A percentile compares a stretch with the other conserved stretches of the same genome.
phyloP scores from a whole-genome alignment of 257 asterid species.

The Handroanthus guayacan region DNA sequence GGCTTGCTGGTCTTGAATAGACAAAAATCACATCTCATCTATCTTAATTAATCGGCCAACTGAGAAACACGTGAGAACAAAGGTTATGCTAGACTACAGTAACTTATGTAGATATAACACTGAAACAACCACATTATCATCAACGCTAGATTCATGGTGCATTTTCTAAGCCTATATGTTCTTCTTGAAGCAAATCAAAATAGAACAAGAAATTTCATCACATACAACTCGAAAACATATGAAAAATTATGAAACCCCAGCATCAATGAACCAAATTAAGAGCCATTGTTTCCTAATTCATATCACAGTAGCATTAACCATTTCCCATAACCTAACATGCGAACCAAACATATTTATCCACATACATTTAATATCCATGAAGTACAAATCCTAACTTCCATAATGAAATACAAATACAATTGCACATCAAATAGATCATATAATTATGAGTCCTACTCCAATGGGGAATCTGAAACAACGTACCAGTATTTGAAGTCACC shows the following conservation, averaged over 20 bases:
- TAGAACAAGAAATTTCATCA: slow-evolving; percentile 3
- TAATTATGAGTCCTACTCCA: slow-evolving; percentile 20
- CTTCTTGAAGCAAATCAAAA: slow-evolving; percentile 9
- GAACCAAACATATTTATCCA: slow-evolving; percentile 12
- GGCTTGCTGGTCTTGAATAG: too few relatives aligned
- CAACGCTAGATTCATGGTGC: slow-evolving; percentile 9
- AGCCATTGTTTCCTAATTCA: slow-evolving; percentile 17
- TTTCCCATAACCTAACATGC: slow-evolving; percentile 2
- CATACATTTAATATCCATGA: slow-evolving; percentile 3
- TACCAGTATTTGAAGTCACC: slow-evolving; percentile 95
- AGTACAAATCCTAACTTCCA: slow-evolving; percentile 12
- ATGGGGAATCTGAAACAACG: slow-evolving; percentile 27
- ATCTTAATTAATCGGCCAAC: too few relatives aligned
- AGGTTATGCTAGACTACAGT: too few relatives aligned
- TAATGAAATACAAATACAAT: background rate
- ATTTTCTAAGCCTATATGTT: background rate
- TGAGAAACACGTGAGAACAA: too few relatives aligned
- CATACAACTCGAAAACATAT: background rate
- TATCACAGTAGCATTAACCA: slow-evolving; percentile 8
- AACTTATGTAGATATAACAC: too few relatives aligned
- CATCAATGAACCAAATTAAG: slow-evolving; percentile 8
- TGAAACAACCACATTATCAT: background rate
- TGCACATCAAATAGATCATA: slow-evolving; percentile 8
- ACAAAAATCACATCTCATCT: too few relatives aligned
- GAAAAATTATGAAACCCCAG: slow-evolving; percentile 3